A percentile compares a stretch with the other conserved stretches of the same genome.
Evolutionary conservation across 768 basidiomycete species (phyloP).

Genomic region (Amanita inopinata): DNA sequence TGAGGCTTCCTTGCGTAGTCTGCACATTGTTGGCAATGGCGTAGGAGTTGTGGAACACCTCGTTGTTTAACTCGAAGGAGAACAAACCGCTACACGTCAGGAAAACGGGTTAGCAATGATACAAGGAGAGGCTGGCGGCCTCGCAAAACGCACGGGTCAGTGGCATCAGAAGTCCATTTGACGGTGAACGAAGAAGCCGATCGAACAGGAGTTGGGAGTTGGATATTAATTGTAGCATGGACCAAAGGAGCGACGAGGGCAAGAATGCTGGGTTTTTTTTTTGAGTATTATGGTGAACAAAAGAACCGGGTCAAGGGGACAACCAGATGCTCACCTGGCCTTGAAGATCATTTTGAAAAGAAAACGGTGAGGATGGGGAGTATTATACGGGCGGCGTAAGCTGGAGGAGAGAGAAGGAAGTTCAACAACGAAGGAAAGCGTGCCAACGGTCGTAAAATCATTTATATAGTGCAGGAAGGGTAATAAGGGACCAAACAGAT

Average conservation of each 20-base stretch:
- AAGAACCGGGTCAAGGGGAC: background rate
- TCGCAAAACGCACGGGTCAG: constrained; percentile 32
- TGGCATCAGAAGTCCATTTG: constrained; percentile 31
- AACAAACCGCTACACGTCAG: constrained; percentile 18
- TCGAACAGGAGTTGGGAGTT: background rate
- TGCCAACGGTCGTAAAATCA: constrained; percentile 13
- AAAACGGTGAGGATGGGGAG: constrained; percentile 9
- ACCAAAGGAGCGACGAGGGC: constrained; percentile 36
- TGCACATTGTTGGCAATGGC: constrained; percentile 49
- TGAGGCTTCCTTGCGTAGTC: constrained; percentile 22
- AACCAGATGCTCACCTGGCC: background rate
- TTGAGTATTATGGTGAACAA: constrained; percentile 2
- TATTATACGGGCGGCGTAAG: constrained; percentile 10
- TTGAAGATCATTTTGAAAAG: constrained; percentile 5
- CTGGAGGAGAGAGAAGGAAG: constrained; percentile 16
- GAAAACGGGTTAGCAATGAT: background rate
- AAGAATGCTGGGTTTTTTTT: no score
- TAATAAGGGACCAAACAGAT: constrained; percentile 1
- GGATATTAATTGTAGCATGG: constrained; percentile 21
- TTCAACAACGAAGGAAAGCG: constrained; percentile 11
- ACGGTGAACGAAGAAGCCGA: constrained; percentile 24
- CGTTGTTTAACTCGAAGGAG: constrained; percentile 38
- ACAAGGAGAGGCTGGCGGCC: background rate
- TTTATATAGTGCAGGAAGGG: background rate
- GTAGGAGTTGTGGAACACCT: constrained; percentile 38